Evolutionary conservation across 2,329 filamentous ascomycete genomes (phyloP), one percentile per base, ranked within the genome.

Genomic region (Aspergillus caelatus): DNA sequence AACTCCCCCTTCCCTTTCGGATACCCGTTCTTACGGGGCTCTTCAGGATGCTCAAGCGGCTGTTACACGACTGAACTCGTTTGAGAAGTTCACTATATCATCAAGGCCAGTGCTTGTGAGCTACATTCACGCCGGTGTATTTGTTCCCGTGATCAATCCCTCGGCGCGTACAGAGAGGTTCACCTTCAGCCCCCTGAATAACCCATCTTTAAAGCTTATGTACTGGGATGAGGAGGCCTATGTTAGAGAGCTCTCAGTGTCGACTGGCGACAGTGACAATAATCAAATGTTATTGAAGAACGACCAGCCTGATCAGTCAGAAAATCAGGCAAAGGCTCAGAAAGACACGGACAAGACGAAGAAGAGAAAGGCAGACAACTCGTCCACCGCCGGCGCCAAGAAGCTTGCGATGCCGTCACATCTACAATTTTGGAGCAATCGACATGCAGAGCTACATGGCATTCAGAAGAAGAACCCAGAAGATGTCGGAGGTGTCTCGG

Each of bases 41-140:
- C 21, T 11, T 3, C 53, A 83, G 74, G 91, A 95, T 75, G 91
- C 92, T 2, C 85, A 89, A 74, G 89, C 88, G 26, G 92, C 92
- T 4, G 80, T 94, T 72, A 83, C 85, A 26, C 92, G 92, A 68
- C 90, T 90, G 69, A 87, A 87, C 45, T 89, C 88, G 39, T 87
- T 89, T 32, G 87, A 91, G 12, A 90, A 88, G 57, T 94, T 94
- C 71, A 93, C 89, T 2, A 92, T 95, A 65, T 89, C 89, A 0
- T 92, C 89, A 3, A 89, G 88, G 67, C 86, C 88, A 0, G 90
- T 93, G 19, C 83, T 86, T 12, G 84, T 92, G 28, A 90, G 86
- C 50, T 93, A 91, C 68, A 93, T 94, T 45, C 92, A 95, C 68
- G 87, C 91, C n/a, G 92, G 92, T 6, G 91, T 95, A 3, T 95